Base-by-base conservation (phyloP, 164 flowering plant genomes). In the Litsea cubeba region DNA sequence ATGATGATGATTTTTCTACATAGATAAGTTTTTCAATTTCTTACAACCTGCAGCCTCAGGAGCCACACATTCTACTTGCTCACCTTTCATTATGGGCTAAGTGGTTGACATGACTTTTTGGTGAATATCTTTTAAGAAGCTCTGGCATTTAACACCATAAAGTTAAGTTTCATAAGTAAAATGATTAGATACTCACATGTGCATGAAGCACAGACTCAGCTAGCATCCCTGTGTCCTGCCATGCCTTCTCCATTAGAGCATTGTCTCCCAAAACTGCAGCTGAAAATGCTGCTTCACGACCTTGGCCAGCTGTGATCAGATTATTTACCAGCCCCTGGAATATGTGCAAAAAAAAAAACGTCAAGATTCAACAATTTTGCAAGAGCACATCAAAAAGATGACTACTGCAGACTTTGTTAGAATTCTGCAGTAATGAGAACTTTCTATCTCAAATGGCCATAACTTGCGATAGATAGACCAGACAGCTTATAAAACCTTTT, bases 151-250 rank as follows among this genome's bases (percentile, higher is more conserved):
- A 64, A 64, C 30, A 20, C 30, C 17, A 12, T 64, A 10, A 25
- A 1, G 28, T 14, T 23, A 11, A 8, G 23, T 63, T 63, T 63
- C 15, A 66, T 8, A 30, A 28, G 50, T 66, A 66, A 54, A 54
- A 54, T 54, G 60, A 54, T 54, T 54, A 15, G 72, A 54, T 51
- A 71, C n/a, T 75, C 91, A 95, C 98, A 84, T 93, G 99, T 8
- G 99, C 90, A 85, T 95, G 99, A 64, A 95, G 92, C 25, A 93
- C 98, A 78, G 99, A 95, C 78, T 95, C 98, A 5, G 93, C 93
- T 77, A 93, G 90, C 99, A 95, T 95, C 71, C 99, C 97, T 2
- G 99, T 95, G 23, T 95, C 99, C 81, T 93, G 97, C 98, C 99
- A 95, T 75, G 99, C 94, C 79, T 89, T 95, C 83, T 95, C 99